These are phyloP conservation scores for Musa itinerans DNA, from an alignment of 176 grass and related monocot species.

Conservation along the genomic window DNA sequence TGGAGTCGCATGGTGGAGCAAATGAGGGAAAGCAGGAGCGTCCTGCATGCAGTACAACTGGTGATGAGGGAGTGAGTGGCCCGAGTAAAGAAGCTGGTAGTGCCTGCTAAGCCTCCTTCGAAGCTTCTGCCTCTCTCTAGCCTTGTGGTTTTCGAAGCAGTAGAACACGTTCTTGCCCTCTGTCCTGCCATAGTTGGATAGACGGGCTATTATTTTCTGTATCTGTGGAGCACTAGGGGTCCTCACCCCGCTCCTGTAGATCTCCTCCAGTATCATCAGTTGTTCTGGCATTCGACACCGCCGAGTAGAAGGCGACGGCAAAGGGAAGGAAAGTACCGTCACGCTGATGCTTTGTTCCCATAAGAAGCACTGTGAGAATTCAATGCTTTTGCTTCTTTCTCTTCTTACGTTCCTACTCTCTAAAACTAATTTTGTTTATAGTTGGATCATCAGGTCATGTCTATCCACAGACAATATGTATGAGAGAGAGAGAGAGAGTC, in stretches of 20 bases:
- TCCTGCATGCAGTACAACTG: not conserved
- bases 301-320: slow-evolving; percentile 43
- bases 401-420: too few relatives aligned
- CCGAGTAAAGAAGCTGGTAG: slow-evolving; percentile 21
- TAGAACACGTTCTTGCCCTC: slow-evolving; percentile 91
- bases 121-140: not conserved
- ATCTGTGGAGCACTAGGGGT: slow-evolving; percentile 67
- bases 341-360: too few relatives aligned
- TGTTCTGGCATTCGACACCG: slow-evolving; percentile 75
- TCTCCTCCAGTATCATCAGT: slow-evolving; percentile 73
- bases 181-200: slow-evolving; percentile 63
- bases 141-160: slow-evolving; percentile 47
- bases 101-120: slow-evolving; percentile 49
- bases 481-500: too few relatives aligned
- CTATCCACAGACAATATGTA: too few relatives aligned
- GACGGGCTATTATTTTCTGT: slow-evolving; percentile 70
- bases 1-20: not conserved
- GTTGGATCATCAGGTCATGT: too few relatives aligned
- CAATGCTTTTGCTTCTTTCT: too few relatives aligned
- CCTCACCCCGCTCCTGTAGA: slow-evolving; percentile 60
- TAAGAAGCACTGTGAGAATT: too few relatives aligned
- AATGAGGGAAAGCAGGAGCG: not conserved
- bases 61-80: too few relatives aligned
- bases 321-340: too few relatives aligned
- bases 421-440: too few relatives aligned